Conservation (phyloP, 139 green algal species). For the Tetraselmis striata region DNA sequence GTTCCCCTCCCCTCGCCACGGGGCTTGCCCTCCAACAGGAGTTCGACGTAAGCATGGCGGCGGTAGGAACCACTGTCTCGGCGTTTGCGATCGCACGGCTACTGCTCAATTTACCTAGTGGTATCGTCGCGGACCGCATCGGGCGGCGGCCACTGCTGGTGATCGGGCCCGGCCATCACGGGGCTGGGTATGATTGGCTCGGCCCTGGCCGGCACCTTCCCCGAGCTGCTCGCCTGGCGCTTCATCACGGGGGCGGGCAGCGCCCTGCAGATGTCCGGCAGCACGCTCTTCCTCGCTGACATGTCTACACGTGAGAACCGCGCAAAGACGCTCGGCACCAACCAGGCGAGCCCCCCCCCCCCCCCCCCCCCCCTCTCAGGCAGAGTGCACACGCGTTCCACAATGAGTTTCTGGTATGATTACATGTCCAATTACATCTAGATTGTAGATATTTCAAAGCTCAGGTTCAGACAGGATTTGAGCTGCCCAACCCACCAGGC, state of each 20-base stretch:
- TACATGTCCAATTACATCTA: too few species aligned
- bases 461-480: too few species aligned
- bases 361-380: too few species aligned
- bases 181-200: constrained; percentile 30
- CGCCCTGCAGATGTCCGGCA: constrained; percentile 27
- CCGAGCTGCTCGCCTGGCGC: constrained; percentile 22
- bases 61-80: constrained; percentile 27
- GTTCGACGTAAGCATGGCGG: constrained; percentile 26
- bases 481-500: too few species aligned
- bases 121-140: constrained; percentile 23
- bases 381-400: too few species aligned
- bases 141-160: constrained; percentile 32
- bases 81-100: constrained; percentile 25
- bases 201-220: constrained; percentile 15
- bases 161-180: constrained; percentile 24
- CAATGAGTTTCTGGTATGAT: too few species aligned
- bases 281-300: constrained; percentile 29
- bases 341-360: constrained; percentile 12
- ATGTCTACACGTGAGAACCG: constrained; percentile 21
- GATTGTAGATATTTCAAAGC: too few species aligned
- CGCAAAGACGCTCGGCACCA: constrained; percentile 23
- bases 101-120: constrained; percentile 27
- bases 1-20: too few species aligned
- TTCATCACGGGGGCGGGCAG: constrained; percentile 26
- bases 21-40: too few species aligned